These are phyloP conservation scores for Aspergillus pseudoviridinutans DNA, from an alignment of 2,329 filamentous ascomycete species.

Conservation along the genomic window DNA sequence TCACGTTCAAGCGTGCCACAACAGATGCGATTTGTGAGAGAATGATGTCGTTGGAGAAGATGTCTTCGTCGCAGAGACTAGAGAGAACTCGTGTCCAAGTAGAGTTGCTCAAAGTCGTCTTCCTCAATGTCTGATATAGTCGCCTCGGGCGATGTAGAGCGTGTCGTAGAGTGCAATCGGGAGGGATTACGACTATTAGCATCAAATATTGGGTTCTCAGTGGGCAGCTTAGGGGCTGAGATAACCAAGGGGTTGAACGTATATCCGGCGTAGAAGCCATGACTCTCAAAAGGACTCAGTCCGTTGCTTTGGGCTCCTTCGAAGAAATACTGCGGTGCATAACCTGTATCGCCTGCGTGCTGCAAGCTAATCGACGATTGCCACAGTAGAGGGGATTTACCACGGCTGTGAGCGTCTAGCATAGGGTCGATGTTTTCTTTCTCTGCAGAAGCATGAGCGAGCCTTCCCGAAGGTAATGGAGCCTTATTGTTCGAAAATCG, in stretches of 20 bases:
- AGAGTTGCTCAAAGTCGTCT: slow-evolving; percentile 31
- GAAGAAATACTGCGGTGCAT: slow-evolving; percentile 25
- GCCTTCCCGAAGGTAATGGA: slow-evolving; percentile 7
- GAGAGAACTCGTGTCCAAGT: slow-evolving; percentile 25
- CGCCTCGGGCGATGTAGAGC: slow-evolving; percentile 28
- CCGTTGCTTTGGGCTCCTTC: slow-evolving; percentile 17
- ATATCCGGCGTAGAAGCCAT: slow-evolving; percentile 24
- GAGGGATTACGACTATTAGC: slow-evolving; percentile 8
- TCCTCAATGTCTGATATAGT: slow-evolving; percentile 34
- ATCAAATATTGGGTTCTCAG: slow-evolving; percentile 20
- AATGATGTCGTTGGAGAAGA: neutral
- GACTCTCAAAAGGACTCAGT: slow-evolving; percentile 22
- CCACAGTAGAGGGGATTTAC: slow-evolving; percentile 24
- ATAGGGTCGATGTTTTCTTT: slow-evolving; percentile 40
- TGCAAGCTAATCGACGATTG: slow-evolving; percentile 20
- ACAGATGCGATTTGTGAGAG: neutral
- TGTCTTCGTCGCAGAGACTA: slow-evolving; percentile 11
- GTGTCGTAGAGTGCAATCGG: slow-evolving; percentile 14
- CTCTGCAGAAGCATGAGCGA: slow-evolving; percentile 11
- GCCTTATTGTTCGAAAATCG: slow-evolving; percentile 10
- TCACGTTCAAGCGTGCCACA: neutral
- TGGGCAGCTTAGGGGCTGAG: slow-evolving; percentile 18
- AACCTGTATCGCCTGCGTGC: slow-evolving; percentile 14
- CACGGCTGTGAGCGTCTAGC: slow-evolving; percentile 20
- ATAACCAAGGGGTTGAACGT: slow-evolving; percentile 32